These are phyloP conservation scores for Yamadazyma phyllophila DNA, from an alignment of 805 yeast genomes.

Conservation along the genomic window DNA sequence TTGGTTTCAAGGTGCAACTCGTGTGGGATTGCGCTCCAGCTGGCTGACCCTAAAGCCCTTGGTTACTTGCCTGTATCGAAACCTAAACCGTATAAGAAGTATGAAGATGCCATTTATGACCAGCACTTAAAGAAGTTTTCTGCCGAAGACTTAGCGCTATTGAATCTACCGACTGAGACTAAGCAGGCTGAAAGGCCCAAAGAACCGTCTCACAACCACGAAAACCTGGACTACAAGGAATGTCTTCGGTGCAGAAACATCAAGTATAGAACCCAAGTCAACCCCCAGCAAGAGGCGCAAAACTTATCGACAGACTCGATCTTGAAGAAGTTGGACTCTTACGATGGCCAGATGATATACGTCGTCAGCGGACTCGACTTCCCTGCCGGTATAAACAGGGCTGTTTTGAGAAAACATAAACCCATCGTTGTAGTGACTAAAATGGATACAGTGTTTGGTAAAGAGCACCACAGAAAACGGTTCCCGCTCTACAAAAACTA, in stretches of 20 bases:
- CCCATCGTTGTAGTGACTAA: slow-evolving; percentile 41
- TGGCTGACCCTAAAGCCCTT: slow-evolving; percentile 9
- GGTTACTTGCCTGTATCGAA: slow-evolving; percentile 10
- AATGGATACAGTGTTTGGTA: slow-evolving; percentile 42
- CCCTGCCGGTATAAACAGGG: slow-evolving; percentile 54
- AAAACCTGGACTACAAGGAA: slow-evolving; percentile 17
- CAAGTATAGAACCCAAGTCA: slow-evolving; percentile 5
- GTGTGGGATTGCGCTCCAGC: slow-evolving; percentile 58
- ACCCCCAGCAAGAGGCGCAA: background rate
- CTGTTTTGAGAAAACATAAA: slow-evolving; percentile 3
- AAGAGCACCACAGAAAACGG: slow-evolving; percentile 24
- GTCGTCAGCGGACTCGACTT: slow-evolving; percentile 47
- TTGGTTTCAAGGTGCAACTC: slow-evolving; percentile 42
- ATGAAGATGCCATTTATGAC: slow-evolving; percentile 25
- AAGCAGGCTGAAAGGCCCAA: background rate
- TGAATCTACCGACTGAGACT: background rate
- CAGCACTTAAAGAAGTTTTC: slow-evolving; percentile 17
- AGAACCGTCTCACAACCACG: background rate
- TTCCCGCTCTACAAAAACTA: slow-evolving; percentile 31
- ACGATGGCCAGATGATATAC: slow-evolving; percentile 8
- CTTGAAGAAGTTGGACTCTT: background rate
- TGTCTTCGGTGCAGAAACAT: slow-evolving; percentile 60
- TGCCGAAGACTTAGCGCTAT: slow-evolving; percentile 16
- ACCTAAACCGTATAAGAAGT: slow-evolving; percentile 11
- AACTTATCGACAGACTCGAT: background rate